phyloP scores from a whole-genome alignment of 1,284 basidiomycete species.

The Tilletiopsis washingtonensis region DNA sequence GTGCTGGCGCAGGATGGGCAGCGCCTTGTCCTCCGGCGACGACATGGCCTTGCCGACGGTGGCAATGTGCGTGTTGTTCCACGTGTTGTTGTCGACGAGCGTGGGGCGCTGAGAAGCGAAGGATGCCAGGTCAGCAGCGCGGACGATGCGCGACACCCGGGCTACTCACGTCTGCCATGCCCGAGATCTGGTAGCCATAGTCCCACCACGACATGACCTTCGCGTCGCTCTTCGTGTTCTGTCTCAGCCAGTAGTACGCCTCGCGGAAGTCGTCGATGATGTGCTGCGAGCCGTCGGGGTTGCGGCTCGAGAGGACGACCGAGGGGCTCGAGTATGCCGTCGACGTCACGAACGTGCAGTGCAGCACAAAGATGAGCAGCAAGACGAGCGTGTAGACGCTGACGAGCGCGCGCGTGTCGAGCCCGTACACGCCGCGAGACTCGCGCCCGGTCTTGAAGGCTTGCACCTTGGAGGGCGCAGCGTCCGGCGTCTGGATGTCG shows the following conservation, averaged over 20 bases:
- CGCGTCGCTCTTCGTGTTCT: slow-evolving; percentile 84
- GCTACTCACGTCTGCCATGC: slow-evolving; percentile 98
- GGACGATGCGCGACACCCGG: no score
- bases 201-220: slow-evolving; percentile 99
- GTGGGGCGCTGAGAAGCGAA: no score
- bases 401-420: slow-evolving; percentile 74
- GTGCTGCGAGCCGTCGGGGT: slow-evolving; percentile 76
- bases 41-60: slow-evolving; percentile 66
- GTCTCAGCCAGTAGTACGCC: slow-evolving; percentile 98
- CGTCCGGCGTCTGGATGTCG: not conserved
- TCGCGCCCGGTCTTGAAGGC: slow-evolving; percentile 45
- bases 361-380: slow-evolving; percentile 68
- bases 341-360: slow-evolving; percentile 95
- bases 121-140: no score
- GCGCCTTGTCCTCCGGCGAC: slow-evolving; percentile 83
- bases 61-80: slow-evolving; percentile 75
- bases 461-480: slow-evolving; percentile 13
- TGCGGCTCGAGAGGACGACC: slow-evolving; percentile 78
- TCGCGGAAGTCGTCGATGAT: slow-evolving; percentile 99
- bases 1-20: slow-evolving; percentile 91
- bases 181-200: slow-evolving; percentile 98
- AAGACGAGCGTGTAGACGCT: slow-evolving; percentile 69
- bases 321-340: slow-evolving; percentile 95
- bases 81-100: slow-evolving; percentile 98
- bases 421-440: slow-evolving; percentile 67